Conservation (phyloP, 2,329 filamentous ascomycete species). For the Xylariaceae sp. region DNA sequence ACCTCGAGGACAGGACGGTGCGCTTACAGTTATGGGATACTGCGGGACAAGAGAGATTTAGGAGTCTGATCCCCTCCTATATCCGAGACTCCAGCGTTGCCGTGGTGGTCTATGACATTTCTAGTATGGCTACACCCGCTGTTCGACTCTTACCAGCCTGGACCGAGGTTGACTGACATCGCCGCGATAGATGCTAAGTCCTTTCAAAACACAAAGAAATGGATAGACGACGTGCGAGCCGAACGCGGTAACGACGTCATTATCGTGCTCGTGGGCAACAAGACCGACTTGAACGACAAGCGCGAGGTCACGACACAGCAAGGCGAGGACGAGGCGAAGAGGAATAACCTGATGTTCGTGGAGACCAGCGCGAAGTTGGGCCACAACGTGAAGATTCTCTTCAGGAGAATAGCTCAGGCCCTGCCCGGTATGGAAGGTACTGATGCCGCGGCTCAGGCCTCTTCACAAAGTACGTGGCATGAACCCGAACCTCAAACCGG, state of each 20-base stretch:
- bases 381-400: slow-evolving; percentile 95
- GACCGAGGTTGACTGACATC: slow-evolving; percentile 14
- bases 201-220: slow-evolving; percentile 98
- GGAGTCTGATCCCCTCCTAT: slow-evolving; percentile 94
- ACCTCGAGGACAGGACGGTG: slow-evolving; percentile 96
- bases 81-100: slow-evolving; percentile 97
- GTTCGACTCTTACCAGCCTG: background rate
- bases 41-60: slow-evolving; percentile 93
- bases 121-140: slow-evolving; percentile 49
- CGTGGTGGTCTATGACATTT: slow-evolving; percentile 98
- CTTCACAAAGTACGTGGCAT: slow-evolving; percentile 65
- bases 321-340: slow-evolving; percentile 96
- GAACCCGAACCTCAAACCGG: background rate
- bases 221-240: slow-evolving; percentile 96
- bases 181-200: slow-evolving; percentile 69
- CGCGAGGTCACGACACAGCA: slow-evolving; percentile 93
- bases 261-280: slow-evolving; percentile 97
- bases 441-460: slow-evolving; percentile 66
- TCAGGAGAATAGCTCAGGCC: slow-evolving; percentile 96
- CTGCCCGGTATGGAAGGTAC: slow-evolving; percentile 96
- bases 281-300: slow-evolving; percentile 98
- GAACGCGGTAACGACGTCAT: slow-evolving; percentile 98
- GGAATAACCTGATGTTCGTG: slow-evolving; percentile 97
- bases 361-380: slow-evolving; percentile 97
- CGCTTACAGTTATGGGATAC: slow-evolving; percentile 98